Evolutionary conservation across 495 filamentous ascomycete genomes (phyloP).

Genomic region (Neurospora sp.): DNA sequence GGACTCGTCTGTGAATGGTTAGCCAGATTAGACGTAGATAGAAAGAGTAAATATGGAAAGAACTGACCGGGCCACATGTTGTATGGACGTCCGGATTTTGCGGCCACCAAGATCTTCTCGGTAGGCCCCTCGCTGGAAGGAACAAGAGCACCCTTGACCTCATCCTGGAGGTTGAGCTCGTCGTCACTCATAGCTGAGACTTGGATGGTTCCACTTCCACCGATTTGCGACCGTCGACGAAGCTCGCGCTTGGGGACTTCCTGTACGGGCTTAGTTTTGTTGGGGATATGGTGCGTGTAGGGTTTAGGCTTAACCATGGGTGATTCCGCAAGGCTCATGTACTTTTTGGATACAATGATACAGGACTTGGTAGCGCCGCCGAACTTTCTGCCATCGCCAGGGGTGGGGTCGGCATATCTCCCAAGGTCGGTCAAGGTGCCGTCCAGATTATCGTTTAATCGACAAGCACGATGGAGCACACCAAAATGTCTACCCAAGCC

Average conservation of each 20-base stretch:
- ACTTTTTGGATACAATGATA: conserved; percentile 10
- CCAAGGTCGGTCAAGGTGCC: conserved; percentile 18
- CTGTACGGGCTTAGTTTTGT: background rate
- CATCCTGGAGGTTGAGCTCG: background rate
- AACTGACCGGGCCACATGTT: conserved; percentile 9
- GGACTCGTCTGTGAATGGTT: background rate
- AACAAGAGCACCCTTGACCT: background rate
- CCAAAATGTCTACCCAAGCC: conserved; percentile 19
- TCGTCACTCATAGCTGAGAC: background rate
- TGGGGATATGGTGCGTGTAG: background rate
- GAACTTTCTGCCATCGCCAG: background rate
- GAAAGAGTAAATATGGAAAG: background rate
- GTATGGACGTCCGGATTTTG: conserved; percentile 11
- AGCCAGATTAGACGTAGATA: background rate
- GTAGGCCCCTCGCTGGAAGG: background rate
- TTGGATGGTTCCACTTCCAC: background rate
- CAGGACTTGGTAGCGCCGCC: conserved; percentile 4
- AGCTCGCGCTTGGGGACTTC: background rate
- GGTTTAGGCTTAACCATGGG: conserved; percentile 4
- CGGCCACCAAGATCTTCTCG: background rate
- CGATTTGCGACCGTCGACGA: background rate
- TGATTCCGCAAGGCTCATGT: conserved; percentile 4
- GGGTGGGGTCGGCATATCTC: conserved; percentile 2
- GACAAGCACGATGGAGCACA: conserved; percentile 10
- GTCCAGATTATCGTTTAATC: conserved; percentile 18